Evolutionary conservation across 164 flowering plant genomes (phyloP).

Genomic region (Sextonia rubra): DNA sequence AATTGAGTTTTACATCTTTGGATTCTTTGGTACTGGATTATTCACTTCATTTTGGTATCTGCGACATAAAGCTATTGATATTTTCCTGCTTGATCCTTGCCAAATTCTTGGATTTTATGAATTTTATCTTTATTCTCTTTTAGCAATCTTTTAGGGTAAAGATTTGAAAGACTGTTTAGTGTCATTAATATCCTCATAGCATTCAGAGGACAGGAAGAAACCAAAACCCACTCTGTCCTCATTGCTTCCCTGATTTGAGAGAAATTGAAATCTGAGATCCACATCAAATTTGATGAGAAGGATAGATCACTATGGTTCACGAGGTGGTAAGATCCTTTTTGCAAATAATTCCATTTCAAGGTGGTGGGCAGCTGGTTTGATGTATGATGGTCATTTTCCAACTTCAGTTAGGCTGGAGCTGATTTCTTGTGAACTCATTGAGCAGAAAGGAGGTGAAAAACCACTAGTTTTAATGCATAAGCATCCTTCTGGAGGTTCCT

Average conservation of each 20-base stretch:
- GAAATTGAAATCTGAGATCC: constrained; percentile 13
- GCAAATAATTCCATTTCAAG: constrained; percentile 21
- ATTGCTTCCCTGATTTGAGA: constrained; percentile 19
- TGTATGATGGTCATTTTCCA: constrained; percentile 27
- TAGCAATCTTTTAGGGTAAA: background rate
- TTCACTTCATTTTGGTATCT: too few species aligned
- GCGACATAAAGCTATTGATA: background rate
- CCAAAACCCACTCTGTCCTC: constrained; percentile 23
- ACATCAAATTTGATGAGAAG: background rate
- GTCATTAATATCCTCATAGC: constrained; percentile 27
- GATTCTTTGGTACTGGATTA: too few species aligned
- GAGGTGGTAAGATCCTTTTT: constrained; percentile 24
- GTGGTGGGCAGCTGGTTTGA: constrained; percentile 31
- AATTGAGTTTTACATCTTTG: too few species aligned
- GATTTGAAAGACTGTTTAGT: background rate
- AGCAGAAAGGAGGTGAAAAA: constrained; percentile 24
- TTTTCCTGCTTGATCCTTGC: background rate
- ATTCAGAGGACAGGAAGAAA: constrained; percentile 11
- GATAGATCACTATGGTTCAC: constrained; percentile 9
- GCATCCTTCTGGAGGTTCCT: constrained; percentile 21
- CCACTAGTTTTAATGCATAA: constrained; percentile 23
- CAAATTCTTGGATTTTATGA: background rate
- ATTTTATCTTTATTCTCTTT: background rate
- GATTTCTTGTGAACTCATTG: constrained; percentile 25
- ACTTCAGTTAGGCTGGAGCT: constrained; percentile 29